Conservation (phyloP, 345 rosid genomes). For the Xanthoceras sorbifolium region DNA sequence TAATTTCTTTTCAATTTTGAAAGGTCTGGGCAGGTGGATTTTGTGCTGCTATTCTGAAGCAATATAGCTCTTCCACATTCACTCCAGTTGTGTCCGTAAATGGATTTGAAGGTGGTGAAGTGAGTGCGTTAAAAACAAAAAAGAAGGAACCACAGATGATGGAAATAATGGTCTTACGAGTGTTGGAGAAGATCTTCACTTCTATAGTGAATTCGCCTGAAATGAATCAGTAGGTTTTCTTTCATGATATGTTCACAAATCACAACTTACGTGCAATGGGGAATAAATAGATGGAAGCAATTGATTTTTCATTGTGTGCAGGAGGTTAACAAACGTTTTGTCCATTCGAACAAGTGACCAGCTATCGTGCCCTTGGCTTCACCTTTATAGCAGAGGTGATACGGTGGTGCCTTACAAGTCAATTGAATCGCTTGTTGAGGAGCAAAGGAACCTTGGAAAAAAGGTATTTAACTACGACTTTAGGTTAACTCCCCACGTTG, state of each 20-base stretch:
- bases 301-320: conserved; percentile 30
- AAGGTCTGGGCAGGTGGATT: conserved; percentile 98
- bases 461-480: conserved; percentile 57
- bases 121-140: conserved; percentile 10
- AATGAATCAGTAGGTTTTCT: conserved; percentile 51
- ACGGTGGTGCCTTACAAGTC: conserved; percentile 64
- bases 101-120: conserved; percentile 25
- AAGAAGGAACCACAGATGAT: conserved; percentile 38
- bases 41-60: conserved; percentile 73
- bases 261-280: too few species aligned
- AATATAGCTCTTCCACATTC: conserved; percentile 43
- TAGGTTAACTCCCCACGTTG: conserved; percentile 71
- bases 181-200: conserved; percentile 62
- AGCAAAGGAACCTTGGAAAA: conserved; percentile 61
- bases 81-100: conserved; percentile 20
- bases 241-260: too few species aligned
- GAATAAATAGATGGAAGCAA: not conserved
- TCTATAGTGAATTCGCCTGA: conserved; percentile 54
- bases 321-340: conserved; percentile 59
- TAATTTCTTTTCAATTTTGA: conserved; percentile 14
- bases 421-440: conserved; percentile 49
- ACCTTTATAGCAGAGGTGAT: conserved; percentile 79
- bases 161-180: conserved; percentile 51
- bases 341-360: conserved; percentile 43
- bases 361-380: conserved; percentile 81